Base-by-base conservation (phyloP, 441 rosid genomes). In the Arabidopsis lyrata region DNA sequence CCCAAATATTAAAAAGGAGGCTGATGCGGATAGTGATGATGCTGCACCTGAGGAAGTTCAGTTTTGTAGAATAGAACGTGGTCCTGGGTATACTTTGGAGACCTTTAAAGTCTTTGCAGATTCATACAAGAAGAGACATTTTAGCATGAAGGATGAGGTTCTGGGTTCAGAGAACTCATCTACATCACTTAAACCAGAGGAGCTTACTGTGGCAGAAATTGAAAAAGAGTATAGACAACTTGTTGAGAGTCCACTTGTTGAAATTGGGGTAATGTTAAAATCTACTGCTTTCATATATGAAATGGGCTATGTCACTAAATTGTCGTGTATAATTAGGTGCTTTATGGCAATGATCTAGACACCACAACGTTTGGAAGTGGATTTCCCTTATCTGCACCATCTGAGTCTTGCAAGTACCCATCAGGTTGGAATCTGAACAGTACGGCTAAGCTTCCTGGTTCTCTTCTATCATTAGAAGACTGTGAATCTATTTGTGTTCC, bases 361-460 rank as follows among this genome's bases (percentile, higher is more conserved):
- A 77, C 81, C 62, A 67, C 48, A 42, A 81, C 39, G 24, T 86
- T 89, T 82, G 87, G 88, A 77, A 79, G 91, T 77, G 97, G 92
- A 72, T 89, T 89, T 86, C 88, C 97, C 13, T 65, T 72, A 20
- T 27, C 49, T 54, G 73, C 70, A 60, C 27, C 63, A 42, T 54
- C 65, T 60, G 80, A 72, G n/a, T 50, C 53, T 59, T 68, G 78
- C 54, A 77, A 79, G n/a, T 86, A 82, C 62, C 41, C 63, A 49
- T 87, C 92, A 44, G 85, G 93, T 50, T 92, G 97, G 95, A 92
- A 92, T 76, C 82, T 90, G 77, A 90, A 87, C 80, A 82, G 84
- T 59, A 64, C 83, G 52, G 83, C 97, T 35, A 73, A 49, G 82
- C 84, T 83, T 59, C 84, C 87, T 6, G 86, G 84, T 70, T 91